Evolutionary conservation across 73 alveolate species (phyloP).

Genomic region (Paramecium primaurelia): DNA sequence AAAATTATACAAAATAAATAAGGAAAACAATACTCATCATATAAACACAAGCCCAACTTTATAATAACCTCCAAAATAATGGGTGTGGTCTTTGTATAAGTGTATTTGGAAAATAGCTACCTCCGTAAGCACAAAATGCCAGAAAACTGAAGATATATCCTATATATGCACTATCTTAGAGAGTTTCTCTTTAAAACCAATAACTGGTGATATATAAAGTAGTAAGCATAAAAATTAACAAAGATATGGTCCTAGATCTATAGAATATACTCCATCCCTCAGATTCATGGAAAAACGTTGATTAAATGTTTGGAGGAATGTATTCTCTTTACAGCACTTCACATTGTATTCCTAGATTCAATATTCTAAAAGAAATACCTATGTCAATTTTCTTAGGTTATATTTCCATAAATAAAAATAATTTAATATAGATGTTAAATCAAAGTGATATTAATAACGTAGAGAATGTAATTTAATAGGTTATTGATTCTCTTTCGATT

Average conservation of each 20-base stretch:
- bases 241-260: neutral
- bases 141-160: slow-evolving; percentile 38
- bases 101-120: slow-evolving; percentile 51
- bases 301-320: slow-evolving; percentile 13
- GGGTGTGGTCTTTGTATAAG: slow-evolving; percentile 85
- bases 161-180: neutral
- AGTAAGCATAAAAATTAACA: neutral
- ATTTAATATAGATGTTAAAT: neutral
- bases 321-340: slow-evolving; percentile 37
- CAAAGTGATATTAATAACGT: neutral
- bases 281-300: slow-evolving; percentile 37
- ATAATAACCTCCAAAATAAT: slow-evolving; percentile 82
- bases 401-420: slow-evolving; percentile 35
- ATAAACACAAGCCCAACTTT: slow-evolving; percentile 69
- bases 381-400: neutral
- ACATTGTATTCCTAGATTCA: neutral
- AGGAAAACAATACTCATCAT: slow-evolving; percentile 65
- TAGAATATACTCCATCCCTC: slow-evolving; percentile 29
- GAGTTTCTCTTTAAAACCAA: neutral
- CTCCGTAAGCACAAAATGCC: slow-evolving; percentile 36
- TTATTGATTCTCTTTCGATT: neutral
- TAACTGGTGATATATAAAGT: neutral
- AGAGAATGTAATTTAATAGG: neutral
- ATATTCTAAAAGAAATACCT: neutral
- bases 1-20: slow-evolving; percentile 50